Conservation (phyloP, 768 basidiomycete species). For the Austroboletus eburneus region DNA sequence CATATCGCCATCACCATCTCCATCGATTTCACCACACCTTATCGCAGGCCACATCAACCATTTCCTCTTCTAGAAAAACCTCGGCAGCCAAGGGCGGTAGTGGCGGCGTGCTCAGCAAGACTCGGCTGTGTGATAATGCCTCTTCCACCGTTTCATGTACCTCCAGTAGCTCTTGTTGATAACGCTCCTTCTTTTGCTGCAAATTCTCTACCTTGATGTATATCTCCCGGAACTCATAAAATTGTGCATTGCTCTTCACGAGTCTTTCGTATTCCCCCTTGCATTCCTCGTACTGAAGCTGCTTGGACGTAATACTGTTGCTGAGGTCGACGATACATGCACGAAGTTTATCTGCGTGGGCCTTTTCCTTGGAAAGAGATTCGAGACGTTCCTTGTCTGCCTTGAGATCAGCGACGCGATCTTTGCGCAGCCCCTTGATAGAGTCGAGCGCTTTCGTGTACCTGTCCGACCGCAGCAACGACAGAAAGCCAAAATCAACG, state of each 20-base stretch:
- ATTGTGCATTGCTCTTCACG: conserved; percentile 66
- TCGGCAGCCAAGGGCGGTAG: conserved; percentile 38
- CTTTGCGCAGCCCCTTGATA: conserved; percentile 88
- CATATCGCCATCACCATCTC: no score
- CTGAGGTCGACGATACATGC: conserved; percentile 59
- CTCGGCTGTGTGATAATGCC: no score
- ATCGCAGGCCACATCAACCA: conserved; percentile 84
- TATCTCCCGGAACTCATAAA: conserved; percentile 86
- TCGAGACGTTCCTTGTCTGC: conserved; percentile 86
- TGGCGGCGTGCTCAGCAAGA: conserved; percentile 57
- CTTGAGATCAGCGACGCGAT: conserved; percentile 86
- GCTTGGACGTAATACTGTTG: conserved; percentile 59
- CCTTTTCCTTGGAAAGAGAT: conserved; percentile 75
- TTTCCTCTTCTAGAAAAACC: conserved; percentile 95
- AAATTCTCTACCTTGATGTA: conserved; percentile 67
- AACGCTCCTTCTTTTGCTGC: conserved; percentile 55
- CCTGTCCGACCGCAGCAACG: conserved; percentile 35
- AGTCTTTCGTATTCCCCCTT: conserved; percentile 62
- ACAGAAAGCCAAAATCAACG: no score
- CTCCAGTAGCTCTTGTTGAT: conserved; percentile 58
- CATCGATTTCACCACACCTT: neutral
- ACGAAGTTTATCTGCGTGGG: conserved; percentile 80
- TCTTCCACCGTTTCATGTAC: conserved; percentile 63
- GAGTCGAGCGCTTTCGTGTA: conserved; percentile 96
- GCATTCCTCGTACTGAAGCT: conserved; percentile 68